Evolutionary conservation across 2,329 filamentous ascomycete genomes (phyloP).

Genomic region (Fusarium metavorans): DNA sequence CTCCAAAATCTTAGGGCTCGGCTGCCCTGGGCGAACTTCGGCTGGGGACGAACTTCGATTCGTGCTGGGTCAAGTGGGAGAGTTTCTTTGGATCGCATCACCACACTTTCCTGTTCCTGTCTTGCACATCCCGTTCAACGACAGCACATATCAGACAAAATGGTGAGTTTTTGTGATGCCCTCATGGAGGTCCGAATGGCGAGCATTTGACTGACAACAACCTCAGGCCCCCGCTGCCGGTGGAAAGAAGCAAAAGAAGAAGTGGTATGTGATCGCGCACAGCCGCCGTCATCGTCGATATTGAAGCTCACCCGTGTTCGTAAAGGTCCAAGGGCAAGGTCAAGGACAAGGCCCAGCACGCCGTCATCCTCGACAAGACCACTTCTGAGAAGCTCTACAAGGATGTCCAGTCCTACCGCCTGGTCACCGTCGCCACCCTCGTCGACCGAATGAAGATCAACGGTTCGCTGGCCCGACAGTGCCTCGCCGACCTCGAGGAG

Average conservation of each 20-base stretch:
- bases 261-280: conserved; percentile 53
- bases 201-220: conserved; percentile 38
- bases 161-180: conserved; percentile 50
- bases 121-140: conserved; percentile 54
- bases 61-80: conserved; percentile 44
- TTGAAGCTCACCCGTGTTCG: conserved; percentile 32
- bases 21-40: conserved; percentile 55
- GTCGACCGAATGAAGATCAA: conserved; percentile 99
- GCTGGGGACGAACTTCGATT: conserved; percentile 24
- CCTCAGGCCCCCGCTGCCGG: conserved; percentile 58
- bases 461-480: conserved; percentile 92
- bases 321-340: conserved; percentile 71
- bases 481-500: conserved; percentile 93
- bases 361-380: conserved; percentile 98
- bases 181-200: conserved; percentile 14
- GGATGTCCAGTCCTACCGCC: conserved; percentile 99
- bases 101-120: conserved; percentile 45
- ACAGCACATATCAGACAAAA: conserved; percentile 59
- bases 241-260: conserved; percentile 66
- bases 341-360: conserved; percentile 99
- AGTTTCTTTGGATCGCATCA: conserved; percentile 42
- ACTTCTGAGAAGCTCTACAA: conserved; percentile 99
- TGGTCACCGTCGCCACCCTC: conserved; percentile 97
- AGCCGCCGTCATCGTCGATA: conserved; percentile 16
- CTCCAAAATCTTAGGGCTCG: conserved; percentile 54